Base-by-base conservation (phyloP, 2,329 filamentous ascomycete genomes). In the Botryotinia convoluta region DNA sequence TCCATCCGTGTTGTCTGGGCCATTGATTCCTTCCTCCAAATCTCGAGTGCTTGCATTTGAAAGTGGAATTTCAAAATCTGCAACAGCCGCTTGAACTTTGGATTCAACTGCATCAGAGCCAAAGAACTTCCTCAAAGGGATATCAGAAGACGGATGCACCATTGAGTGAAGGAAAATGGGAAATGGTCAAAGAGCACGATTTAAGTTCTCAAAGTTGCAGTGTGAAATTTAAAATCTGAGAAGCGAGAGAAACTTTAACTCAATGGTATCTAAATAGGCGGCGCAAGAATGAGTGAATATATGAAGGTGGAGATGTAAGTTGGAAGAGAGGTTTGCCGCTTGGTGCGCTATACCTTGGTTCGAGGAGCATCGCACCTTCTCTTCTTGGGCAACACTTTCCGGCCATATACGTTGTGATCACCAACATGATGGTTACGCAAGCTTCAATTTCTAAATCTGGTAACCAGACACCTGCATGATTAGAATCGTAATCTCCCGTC, bases 401-500 rank as follows among this genome's bases (percentile, higher is more conserved):
- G 44, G 22, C 26, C 16, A 45, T 61, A n/a, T 35, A 37, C 18
- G 32, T 32, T 44, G 22, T 61, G 22, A 10, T 51, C 35, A 57
- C 48, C 65, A 42, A 57, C 45, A 42, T 32, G 48, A 57, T 68
- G 48, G 65, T 57, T 68, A 57, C 48, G 26, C 65, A 68, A 12
- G n/a, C 14, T 42, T 68, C 35, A 3, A 42, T 42, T 57, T 26
- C n/a, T 57, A 20, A 67, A 67, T 51, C n/a, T 51, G 45, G 64
- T 20, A 67, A 39, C 64, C 14, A 26, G 35, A 45, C 26, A 29
- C 9, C 32, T 29, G 65, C 65, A 44, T 42, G 26, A 42, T n/a
- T n/a, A n/a, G 20, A n/a, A 44, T 32, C n/a, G 4, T 68, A 57
- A 12, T 18, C 26, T n/a, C 48, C 35, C 9, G 18, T 37, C 26